A percentile compares a stretch with the other conserved stretches of the same genome.
Evolutionary conservation across 78 protist species (phyloP).

Genomic region (Cavenderia fasciculata): DNA sequence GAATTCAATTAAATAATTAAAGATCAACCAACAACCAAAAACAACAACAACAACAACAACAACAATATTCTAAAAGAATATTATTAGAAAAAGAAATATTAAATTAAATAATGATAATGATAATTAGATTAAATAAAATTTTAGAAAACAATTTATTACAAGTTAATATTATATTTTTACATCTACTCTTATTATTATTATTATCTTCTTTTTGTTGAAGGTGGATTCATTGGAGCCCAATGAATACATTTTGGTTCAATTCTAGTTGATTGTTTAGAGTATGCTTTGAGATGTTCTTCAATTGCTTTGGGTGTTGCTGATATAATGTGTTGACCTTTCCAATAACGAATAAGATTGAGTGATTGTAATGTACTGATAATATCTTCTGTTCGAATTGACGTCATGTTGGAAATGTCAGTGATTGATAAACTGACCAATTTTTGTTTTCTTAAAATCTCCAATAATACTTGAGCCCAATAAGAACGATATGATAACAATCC

Average conservation of each 20-base stretch:
- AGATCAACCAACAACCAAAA: too few relatives aligned
- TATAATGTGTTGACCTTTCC: constrained; percentile 92
- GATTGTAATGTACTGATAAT: constrained; percentile 89
- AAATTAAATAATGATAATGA: too few relatives aligned
- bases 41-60: too few relatives aligned
- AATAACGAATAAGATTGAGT: constrained; percentile 89
- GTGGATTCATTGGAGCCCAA: constrained; percentile 77
- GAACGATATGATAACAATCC: constrained; percentile 93
- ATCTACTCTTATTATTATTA: too few relatives aligned
- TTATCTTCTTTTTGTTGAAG: constrained; percentile 22
- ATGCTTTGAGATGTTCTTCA: constrained; percentile 82
- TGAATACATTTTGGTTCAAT: constrained; percentile 79
- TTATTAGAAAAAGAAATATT: too few relatives aligned
- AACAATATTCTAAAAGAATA: too few relatives aligned
- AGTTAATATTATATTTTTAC: too few relatives aligned
- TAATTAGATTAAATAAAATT: too few relatives aligned
- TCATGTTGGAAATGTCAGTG: constrained; percentile 82
- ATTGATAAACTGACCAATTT: constrained; percentile 62
- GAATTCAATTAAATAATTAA: too few relatives aligned
- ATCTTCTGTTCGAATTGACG: constrained; percentile 90
- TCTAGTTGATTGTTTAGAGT: constrained; percentile 52
- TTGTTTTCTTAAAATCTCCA: constrained; percentile 51
- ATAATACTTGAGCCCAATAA: constrained; percentile 88
- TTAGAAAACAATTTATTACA: too few relatives aligned
- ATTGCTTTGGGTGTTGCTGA: constrained; percentile 88